Evolutionary conservation across 768 basidiomycete genomes (phyloP).

Genomic region (Collybiopsis confluens): DNA sequence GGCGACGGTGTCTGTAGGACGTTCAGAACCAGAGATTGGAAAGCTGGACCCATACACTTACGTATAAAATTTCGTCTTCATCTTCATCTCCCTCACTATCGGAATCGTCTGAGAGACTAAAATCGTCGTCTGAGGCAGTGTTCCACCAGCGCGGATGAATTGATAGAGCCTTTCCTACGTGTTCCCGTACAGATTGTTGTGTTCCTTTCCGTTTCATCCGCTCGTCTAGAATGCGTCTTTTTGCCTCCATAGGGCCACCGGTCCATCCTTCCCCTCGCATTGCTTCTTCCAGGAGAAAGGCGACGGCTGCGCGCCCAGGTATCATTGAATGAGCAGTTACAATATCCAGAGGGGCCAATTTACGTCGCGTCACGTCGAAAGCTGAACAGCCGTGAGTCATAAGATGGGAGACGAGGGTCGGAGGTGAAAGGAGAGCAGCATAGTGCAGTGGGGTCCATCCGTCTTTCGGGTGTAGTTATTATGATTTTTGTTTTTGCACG

Average conservation of each 20-base stretch:
- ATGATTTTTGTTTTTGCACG: neutral
- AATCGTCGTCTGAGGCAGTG: conserved; percentile 33
- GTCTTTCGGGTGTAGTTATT: conserved; percentile 37
- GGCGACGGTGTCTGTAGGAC: conserved; percentile 59
- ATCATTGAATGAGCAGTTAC: conserved; percentile 79
- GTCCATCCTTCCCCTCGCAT: conserved; percentile 85
- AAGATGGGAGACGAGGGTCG: conserved; percentile 86
- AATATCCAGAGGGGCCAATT: conserved; percentile 85
- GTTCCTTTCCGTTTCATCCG: conserved; percentile 48
- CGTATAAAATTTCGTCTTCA: conserved; percentile 48
- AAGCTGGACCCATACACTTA: conserved; percentile 20
- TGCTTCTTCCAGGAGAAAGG: conserved; percentile 81
- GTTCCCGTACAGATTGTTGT: conserved; percentile 52
- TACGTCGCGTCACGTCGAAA: conserved; percentile 68
- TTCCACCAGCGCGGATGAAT: conserved; percentile 67
- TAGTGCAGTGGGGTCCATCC: conserved; percentile 97
- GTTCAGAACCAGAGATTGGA: conserved; percentile 8
- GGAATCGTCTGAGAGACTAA: conserved; percentile 26
- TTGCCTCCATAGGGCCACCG: conserved; percentile 71
- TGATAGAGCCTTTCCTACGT: conserved; percentile 52
- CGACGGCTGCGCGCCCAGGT: conserved; percentile 81
- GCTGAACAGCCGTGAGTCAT: conserved; percentile 91
- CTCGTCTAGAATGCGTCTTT: conserved; percentile 56
- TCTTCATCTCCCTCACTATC: conserved; percentile 43
- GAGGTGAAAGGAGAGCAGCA: conserved; percentile 83